Evolutionary conservation across 768 basidiomycete species (phyloP).

Genomic region (Amanita polypyramis): DNA sequence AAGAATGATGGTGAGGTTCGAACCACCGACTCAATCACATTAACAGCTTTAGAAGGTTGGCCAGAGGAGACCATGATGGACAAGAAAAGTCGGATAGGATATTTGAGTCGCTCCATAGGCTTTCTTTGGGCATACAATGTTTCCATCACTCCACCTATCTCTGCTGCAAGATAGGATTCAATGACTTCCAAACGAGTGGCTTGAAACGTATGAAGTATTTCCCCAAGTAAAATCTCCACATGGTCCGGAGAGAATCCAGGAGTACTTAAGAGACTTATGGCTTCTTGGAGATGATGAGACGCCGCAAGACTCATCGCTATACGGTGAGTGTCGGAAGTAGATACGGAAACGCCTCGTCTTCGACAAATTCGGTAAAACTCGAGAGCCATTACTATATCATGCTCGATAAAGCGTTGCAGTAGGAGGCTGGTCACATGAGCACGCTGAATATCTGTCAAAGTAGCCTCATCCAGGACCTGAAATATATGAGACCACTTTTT

Average conservation of each 20-base stretch:
- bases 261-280: constrained; percentile 24
- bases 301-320: constrained; percentile 24
- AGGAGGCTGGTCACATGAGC: constrained; percentile 17
- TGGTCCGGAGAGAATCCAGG: constrained; percentile 19
- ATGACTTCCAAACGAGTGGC: constrained; percentile 20
- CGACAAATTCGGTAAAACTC: constrained; percentile 23
- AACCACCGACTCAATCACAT: constrained; percentile 30
- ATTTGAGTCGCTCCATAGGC: constrained; percentile 24
- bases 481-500: constrained; percentile 21
- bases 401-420: constrained; percentile 14
- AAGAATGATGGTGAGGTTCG: constrained; percentile 26
- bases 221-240: constrained; percentile 25
- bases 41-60: constrained; percentile 24
- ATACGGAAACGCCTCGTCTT: constrained; percentile 14
- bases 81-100: constrained; percentile 39
- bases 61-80: constrained; percentile 26
- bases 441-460: constrained; percentile 17
- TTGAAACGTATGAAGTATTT: constrained; percentile 28
- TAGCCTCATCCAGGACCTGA: constrained; percentile 15
- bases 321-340: constrained; percentile 13
- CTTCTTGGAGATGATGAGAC: constrained; percentile 18
- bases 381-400: constrained; percentile 22
- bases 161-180: constrained; percentile 18
- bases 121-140: constrained; percentile 23
- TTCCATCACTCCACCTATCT: constrained; percentile 24